Conservation (phyloP, 1,284 basidiomycete genomes). For the Austropuccinia psidii region DNA sequence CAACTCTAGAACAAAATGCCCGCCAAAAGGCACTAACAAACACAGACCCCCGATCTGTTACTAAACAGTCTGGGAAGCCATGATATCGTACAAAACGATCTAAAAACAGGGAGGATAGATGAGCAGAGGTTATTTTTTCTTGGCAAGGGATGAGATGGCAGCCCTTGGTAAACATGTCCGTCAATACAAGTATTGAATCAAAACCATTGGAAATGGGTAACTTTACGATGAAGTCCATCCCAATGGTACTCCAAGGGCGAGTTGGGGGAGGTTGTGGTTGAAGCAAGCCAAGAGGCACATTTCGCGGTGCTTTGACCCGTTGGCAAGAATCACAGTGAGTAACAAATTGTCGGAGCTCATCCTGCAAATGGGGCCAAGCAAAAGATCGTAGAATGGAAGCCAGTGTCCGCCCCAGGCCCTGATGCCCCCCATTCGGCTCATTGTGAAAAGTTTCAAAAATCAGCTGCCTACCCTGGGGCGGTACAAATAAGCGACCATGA, state of each 20-base stretch:
- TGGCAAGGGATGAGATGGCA: conserved; percentile 45
- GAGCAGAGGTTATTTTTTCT: not conserved
- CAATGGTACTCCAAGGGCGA: conserved; percentile 50
- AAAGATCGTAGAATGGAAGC: not conserved
- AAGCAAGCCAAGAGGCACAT: conserved; percentile 46
- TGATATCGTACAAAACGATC: conserved; percentile 13
- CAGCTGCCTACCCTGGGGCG: not conserved
- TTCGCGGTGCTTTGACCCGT: not conserved
- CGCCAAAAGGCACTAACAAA: conserved; percentile 7
- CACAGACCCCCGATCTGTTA: not conserved
- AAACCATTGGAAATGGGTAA: conserved; percentile 49
- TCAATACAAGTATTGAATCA: conserved; percentile 51
- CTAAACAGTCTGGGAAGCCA: conserved; percentile 8
- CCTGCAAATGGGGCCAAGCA: not conserved
- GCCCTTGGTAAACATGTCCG: conserved; percentile 51
- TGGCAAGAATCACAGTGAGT: not conserved
- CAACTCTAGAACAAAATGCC: not conserved
- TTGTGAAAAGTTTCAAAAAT: not conserved
- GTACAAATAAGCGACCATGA: not conserved
- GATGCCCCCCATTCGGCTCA: not conserved
- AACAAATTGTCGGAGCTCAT: not conserved
- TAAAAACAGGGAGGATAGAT: too few relatives aligned
- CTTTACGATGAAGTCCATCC: conserved; percentile 52
- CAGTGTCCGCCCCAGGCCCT: not conserved
- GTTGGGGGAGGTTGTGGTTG: conserved; percentile 46